Conservation (phyloP, 352 stramenopile genomes). For the Pythium sukuiense region DNA sequence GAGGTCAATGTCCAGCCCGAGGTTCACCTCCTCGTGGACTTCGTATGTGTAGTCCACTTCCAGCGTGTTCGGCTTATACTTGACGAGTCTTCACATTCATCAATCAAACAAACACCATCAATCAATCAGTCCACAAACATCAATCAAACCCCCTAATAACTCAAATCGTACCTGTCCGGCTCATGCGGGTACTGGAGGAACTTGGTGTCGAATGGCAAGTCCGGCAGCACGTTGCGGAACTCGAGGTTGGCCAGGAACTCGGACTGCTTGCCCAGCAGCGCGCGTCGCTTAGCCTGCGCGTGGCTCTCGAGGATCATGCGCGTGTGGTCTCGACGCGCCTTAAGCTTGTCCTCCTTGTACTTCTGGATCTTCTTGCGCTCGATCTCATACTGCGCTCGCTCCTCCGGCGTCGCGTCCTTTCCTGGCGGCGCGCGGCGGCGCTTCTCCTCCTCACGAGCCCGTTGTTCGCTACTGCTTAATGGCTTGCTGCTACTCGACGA, state of each 20-base stretch:
- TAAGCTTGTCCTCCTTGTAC: slow-evolving; percentile 90
- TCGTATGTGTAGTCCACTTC: slow-evolving; percentile 87
- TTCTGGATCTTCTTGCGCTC: slow-evolving; percentile 88
- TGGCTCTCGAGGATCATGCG: slow-evolving; percentile 88
- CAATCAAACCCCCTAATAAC: neutral
- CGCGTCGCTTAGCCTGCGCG: slow-evolving; percentile 78
- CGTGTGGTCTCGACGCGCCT: slow-evolving; percentile 81
- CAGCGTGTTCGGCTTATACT: slow-evolving; percentile 86
- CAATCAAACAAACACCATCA: slow-evolving; percentile 7
- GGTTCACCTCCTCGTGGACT: slow-evolving; percentile 80
- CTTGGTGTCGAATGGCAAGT: slow-evolving; percentile 86
- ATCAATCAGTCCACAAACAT: slow-evolving; percentile 1
- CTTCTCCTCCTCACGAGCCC: slow-evolving; percentile 30
- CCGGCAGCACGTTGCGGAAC: slow-evolving; percentile 81
- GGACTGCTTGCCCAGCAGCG: slow-evolving; percentile 78
- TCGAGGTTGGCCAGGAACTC: slow-evolving; percentile 81
- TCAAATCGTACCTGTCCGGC: slow-evolving; percentile 48
- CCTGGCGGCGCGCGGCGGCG: slow-evolving; percentile 49
- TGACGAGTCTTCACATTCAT: slow-evolving; percentile 51
- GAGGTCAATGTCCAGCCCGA: slow-evolving; percentile 78
- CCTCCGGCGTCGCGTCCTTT: slow-evolving; percentile 56
- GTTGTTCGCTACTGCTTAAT: slow-evolving; percentile 7
- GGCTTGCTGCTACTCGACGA: slow-evolving; percentile 21
- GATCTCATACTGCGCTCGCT: slow-evolving; percentile 78
- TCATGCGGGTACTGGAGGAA: slow-evolving; percentile 86